Conservation (phyloP, 805 yeast genomes). For the Candida sanyiensis region DNA sequence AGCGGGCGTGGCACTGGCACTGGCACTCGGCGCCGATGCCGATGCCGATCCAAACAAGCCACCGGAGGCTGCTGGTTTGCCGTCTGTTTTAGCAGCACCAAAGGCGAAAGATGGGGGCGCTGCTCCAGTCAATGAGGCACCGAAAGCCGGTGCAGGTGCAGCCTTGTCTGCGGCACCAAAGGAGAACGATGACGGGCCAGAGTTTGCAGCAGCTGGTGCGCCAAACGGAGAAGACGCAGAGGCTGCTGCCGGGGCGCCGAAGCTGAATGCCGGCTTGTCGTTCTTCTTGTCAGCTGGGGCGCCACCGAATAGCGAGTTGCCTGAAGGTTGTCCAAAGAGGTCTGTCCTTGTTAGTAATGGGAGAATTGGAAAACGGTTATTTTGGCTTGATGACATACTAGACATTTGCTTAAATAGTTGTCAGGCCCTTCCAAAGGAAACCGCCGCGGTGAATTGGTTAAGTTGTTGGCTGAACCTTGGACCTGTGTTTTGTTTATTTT, state of each 20-base stretch:
- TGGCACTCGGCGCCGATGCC: no score
- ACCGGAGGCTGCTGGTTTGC: conserved; percentile 4
- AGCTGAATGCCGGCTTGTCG: conserved; percentile 11
- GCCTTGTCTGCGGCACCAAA: conserved; percentile 2
- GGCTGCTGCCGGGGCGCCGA: conserved; percentile 6
- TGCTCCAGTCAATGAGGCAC: not conserved
- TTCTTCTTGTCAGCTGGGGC: conserved; percentile 21
- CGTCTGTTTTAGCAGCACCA: no score
- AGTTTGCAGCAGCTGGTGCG: conserved; percentile 7
- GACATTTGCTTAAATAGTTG: no score
- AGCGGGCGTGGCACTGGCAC: not conserved
- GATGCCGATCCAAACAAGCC: conserved; percentile 10
- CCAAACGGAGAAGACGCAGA: conserved; percentile 3
- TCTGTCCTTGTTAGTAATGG: no score
- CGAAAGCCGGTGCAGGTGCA: not conserved
- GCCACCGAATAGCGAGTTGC: conserved; percentile 24
- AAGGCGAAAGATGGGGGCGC: conserved; percentile 1
- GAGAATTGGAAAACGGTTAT: no score
- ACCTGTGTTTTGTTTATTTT: no score
- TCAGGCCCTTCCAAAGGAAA: no score
- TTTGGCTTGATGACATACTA: no score
- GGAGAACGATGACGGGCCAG: not conserved
- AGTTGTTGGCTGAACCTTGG: no score
- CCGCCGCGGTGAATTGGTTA: no score
- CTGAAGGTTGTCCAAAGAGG: conserved; percentile 3